Conservation (phyloP, 768 basidiomycete species). For the Pluteus cervinus region DNA sequence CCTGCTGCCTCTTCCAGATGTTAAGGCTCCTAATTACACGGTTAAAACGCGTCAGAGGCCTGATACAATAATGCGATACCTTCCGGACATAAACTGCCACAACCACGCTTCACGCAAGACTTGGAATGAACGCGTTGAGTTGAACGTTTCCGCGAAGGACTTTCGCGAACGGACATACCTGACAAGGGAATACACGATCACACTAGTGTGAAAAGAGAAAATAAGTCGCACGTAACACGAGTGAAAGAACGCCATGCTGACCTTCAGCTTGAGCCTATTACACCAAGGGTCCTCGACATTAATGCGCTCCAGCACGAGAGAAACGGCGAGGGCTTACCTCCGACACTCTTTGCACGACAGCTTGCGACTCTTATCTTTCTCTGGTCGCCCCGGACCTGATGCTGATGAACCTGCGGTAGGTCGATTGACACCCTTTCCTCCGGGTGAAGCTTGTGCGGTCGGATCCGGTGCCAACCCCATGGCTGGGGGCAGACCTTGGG, state of each 20-base stretch:
- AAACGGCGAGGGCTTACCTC: slow-evolving; percentile 21
- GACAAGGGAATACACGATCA: slow-evolving; percentile 61
- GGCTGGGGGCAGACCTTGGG: slow-evolving; percentile 1
- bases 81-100: slow-evolving; percentile 56
- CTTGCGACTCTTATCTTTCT: slow-evolving; percentile 39
- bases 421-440: neutral
- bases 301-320: slow-evolving; percentile 1
- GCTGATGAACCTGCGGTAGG: slow-evolving; percentile 7
- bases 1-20: slow-evolving; percentile 62
- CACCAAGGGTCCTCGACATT: slow-evolving; percentile 2
- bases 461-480: no score
- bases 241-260: slow-evolving; percentile 10
- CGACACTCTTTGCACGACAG: slow-evolving; percentile 49
- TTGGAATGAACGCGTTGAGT: slow-evolving; percentile 13
- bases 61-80: slow-evolving; percentile 22
- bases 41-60: slow-evolving; percentile 1
- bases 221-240: slow-evolving; percentile 2
- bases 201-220: slow-evolving; percentile 30
- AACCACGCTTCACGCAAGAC: slow-evolving; percentile 63
- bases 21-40: slow-evolving; percentile 41
- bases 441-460: no score
- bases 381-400: slow-evolving; percentile 14
- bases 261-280: slow-evolving; percentile 45
- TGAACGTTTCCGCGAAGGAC: slow-evolving; percentile 11
- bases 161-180: slow-evolving; percentile 24